Evolutionary conservation across 495 filamentous ascomycete genomes (phyloP).

Genomic region (Rhizodiscina lignyota): DNA sequence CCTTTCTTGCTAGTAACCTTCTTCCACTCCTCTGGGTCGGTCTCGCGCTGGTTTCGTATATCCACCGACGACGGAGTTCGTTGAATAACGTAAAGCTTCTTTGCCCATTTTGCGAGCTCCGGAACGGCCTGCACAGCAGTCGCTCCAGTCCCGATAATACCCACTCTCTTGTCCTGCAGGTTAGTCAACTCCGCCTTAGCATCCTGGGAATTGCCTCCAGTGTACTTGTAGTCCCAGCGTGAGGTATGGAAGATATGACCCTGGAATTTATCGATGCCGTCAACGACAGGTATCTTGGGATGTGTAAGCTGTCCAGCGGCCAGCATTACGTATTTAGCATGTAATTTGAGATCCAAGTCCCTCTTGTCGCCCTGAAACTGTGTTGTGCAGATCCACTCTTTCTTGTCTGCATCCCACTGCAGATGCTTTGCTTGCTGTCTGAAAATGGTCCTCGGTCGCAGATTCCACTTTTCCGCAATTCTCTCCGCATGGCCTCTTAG

Average conservation of each 20-base stretch:
- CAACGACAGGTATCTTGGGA: slow-evolving; percentile 28
- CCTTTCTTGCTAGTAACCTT: slow-evolving; percentile 27
- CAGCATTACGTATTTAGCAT: slow-evolving; percentile 21
- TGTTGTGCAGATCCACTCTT: too few relatives aligned
- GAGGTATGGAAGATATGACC: slow-evolving; percentile 35
- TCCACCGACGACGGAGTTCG: slow-evolving; percentile 37
- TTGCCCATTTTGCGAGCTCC: slow-evolving; percentile 28
- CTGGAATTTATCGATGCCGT: slow-evolving; percentile 27
- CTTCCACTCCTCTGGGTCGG: too few relatives aligned
- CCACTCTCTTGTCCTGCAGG: slow-evolving; percentile 33
- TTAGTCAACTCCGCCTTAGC: slow-evolving; percentile 23
- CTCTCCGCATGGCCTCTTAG: slow-evolving; percentile 27
- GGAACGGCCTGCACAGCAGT: slow-evolving; percentile 37
- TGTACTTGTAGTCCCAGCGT: slow-evolving; percentile 35
- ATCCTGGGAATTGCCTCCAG: slow-evolving; percentile 33
- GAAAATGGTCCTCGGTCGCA: slow-evolving; percentile 32
- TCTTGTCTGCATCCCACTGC: slow-evolving; percentile 27
- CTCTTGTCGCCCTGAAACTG: too few relatives aligned
- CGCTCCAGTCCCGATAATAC: slow-evolving; percentile 37
- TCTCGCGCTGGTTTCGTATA: slow-evolving; percentile 28
- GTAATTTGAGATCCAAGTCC: slow-evolving; percentile 23
- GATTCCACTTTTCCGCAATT: slow-evolving; percentile 25
- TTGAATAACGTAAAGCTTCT: slow-evolving; percentile 38
- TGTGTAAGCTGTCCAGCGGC: slow-evolving; percentile 24
- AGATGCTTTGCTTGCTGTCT: slow-evolving; percentile 20